Evolutionary conservation across 106 monocot species (phyloP).

Genomic region (Acorus gramineus): DNA sequence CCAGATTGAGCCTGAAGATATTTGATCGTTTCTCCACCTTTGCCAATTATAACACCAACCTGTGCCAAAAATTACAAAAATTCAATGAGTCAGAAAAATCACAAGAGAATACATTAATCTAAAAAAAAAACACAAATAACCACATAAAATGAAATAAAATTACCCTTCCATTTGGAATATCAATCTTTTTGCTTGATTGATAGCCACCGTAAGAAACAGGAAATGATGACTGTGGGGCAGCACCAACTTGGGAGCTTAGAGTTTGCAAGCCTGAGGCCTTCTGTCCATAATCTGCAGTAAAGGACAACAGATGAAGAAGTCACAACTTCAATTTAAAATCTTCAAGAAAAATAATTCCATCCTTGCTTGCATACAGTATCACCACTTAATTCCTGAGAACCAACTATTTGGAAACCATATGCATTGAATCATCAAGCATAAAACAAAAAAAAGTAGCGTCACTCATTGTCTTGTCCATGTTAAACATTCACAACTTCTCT

Average conservation of each 20-base stretch:
- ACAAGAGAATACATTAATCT: neutral
- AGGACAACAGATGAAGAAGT: constrained; percentile 14
- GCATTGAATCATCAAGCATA: no score
- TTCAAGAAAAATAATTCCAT: no score
- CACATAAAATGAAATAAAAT: neutral
- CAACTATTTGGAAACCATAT: no score
- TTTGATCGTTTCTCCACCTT: constrained; percentile 83
- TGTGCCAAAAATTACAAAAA: constrained; percentile 3
- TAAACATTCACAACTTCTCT: no score
- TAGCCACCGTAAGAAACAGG: constrained; percentile 14
- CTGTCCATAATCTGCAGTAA: neutral
- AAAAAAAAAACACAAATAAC: neutral
- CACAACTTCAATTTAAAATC: neutral
- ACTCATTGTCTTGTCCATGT: no score
- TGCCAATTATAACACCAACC: constrained; percentile 95
- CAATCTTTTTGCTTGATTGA: constrained; percentile 66
- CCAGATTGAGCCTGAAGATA: constrained; percentile 78
- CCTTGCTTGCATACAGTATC: no score
- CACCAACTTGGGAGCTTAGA: constrained; percentile 14
- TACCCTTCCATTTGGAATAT: constrained; percentile 86
- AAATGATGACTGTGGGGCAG: neutral
- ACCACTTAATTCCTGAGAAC: no score
- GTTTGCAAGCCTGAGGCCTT: neutral
- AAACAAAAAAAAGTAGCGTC: no score
- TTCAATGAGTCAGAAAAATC: neutral